Conservation (phyloP, 441 rosid species). For the Bocquillonia castaneifolia region DNA sequence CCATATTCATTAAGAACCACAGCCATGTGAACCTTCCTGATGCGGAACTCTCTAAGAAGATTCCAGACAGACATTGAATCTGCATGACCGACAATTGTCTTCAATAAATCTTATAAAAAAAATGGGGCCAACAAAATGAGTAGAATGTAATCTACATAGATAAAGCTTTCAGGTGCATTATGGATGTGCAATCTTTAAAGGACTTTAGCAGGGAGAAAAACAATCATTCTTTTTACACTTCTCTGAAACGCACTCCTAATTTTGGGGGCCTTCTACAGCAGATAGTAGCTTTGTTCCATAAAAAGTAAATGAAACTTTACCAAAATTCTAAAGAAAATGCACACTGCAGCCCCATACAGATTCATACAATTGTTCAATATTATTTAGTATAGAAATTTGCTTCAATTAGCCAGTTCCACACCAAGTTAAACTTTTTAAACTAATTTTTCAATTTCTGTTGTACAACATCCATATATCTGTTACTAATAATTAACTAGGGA, state of each 20-base stretch:
- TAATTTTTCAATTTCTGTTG: neutral
- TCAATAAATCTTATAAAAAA: constrained; percentile 1
- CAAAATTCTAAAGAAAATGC: neutral
- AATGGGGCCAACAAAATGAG: constrained; percentile 8
- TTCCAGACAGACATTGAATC: constrained; percentile 99
- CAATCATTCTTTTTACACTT: neutral
- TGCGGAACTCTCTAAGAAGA: constrained; percentile 98
- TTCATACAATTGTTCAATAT: neutral
- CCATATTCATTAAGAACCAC: constrained; percentile 98
- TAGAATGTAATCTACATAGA: neutral
- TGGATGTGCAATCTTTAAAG: neutral
- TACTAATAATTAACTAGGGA: too few relatives aligned
- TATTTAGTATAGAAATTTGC: neutral
- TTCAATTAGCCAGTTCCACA: neutral
- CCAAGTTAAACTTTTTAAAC: neutral
- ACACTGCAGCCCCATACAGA: neutral
- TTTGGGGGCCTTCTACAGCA: neutral
- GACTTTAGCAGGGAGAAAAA: neutral
- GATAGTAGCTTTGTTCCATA: neutral
- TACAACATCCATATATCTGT: neutral
- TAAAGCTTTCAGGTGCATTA: neutral
- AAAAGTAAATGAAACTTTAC: neutral
- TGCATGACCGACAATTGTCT: constrained; percentile 35
- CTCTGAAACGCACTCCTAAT: neutral
- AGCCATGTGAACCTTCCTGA: constrained; percentile 99